Percentiles rank a stretch among this genome's conserved stretches.
phyloP scores from a whole-genome alignment of 2,329 filamentous ascomycete species.

The Botryotinia narcissicola region DNA sequence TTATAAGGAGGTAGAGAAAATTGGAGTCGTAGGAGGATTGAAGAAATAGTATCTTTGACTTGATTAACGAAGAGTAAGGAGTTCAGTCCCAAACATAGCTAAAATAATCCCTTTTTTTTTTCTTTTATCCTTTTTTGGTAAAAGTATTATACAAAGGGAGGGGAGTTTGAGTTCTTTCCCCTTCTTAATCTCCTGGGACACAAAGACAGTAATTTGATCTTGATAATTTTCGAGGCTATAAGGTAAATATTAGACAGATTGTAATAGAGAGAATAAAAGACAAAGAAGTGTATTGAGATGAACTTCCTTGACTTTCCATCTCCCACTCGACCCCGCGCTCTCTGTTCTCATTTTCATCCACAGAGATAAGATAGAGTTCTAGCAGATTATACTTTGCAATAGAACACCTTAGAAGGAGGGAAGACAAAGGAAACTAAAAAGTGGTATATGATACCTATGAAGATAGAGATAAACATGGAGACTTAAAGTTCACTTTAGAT shows the following conservation, averaged over 20 bases:
- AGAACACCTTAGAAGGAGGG: background rate
- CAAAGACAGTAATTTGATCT: background rate
- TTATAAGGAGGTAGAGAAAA: slow-evolving; percentile 75
- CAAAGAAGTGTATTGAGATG: background rate
- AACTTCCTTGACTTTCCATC: background rate
- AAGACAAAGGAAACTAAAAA: no score
- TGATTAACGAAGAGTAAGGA: background rate
- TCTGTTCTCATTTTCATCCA: background rate
- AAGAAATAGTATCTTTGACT: slow-evolving; percentile 43
- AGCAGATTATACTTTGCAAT: background rate
- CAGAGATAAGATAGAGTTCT: background rate
- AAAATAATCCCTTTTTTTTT: background rate
- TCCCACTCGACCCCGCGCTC: background rate
- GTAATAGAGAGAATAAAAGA: background rate
- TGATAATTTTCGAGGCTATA: background rate
- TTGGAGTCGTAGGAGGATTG: slow-evolving; percentile 56
- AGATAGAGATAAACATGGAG: background rate
- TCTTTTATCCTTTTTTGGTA: background rate
- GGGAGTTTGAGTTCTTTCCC: background rate
- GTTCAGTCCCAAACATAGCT: background rate
- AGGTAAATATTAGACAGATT: background rate
- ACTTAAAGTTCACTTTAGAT: background rate
- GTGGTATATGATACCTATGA: background rate
- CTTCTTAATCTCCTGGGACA: background rate
- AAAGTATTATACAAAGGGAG: background rate